Evolutionary conservation across 768 basidiomycete species (phyloP), one percentile per base, ranked within the genome.

Genomic region (Calocera viscosa): DNA sequence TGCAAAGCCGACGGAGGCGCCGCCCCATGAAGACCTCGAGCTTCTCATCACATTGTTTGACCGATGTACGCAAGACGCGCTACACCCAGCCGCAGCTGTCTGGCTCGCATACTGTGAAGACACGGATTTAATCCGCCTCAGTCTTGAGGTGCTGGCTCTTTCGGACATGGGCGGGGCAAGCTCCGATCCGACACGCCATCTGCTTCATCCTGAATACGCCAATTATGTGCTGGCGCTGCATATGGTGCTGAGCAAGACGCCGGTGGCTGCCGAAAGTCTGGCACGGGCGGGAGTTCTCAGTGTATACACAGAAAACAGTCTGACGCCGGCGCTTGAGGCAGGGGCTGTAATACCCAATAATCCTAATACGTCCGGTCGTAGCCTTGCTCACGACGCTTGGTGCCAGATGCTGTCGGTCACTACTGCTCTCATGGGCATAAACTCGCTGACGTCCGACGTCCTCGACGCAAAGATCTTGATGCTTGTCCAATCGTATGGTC

Each of bases 91-190:
- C 0, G 85, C 89, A 0, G 78, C 84, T 0, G 73, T 84, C 24
- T 97, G 94, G 94, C 79, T 97, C 43, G 80, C 86, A 19, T 80
- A 84, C 47, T 88, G 90, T 67, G 87, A 91, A 72, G 90, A 92
- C 73, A 85, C 85, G 32, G 88, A 90, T 72, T 82, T 93, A 28
- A 85, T 94, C 71, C 81, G 83, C 40, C 78, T 82, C 2, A 91
- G 89, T 70, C 79, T 95, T 30, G 85, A 91, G 41, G 79, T 94
- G 0, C 83, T 88, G 71, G 82, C 81, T 32, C 82, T 83, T 66
- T 82, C 83, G 33, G 88, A 92, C 70, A 77, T 93, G 2, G 82
- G 82, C 34, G 90, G 90, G 16, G 73, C 86, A 2, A 60, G 5
- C 30, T 16, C 24, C 14, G 22, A 16, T 84, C 87, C 14, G 86